Percentiles rank a stretch among this genome's conserved stretches.
Conservation (phyloP, 2,329 filamentous ascomycete genomes). For the Fusarium subglutinans region DNA sequence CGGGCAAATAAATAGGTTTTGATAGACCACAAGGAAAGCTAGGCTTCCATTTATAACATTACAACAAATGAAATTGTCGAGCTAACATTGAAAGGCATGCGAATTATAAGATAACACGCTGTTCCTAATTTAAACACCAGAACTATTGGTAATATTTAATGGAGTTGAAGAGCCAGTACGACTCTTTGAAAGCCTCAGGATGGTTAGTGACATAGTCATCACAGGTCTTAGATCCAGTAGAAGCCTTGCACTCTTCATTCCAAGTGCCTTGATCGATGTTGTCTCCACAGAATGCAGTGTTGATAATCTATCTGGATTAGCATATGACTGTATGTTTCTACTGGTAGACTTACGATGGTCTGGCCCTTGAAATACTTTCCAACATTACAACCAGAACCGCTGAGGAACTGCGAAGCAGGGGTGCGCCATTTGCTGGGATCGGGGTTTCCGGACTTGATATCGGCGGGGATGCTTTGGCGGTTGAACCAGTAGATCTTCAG, state of each 20-base stretch:
- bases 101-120: rapidly evolving
- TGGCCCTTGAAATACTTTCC: slow-evolving; percentile 64
- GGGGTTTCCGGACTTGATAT: slow-evolving; percentile 66
- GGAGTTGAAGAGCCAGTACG: slow-evolving; percentile 12
- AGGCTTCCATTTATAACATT: neutral
- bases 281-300: slow-evolving; percentile 82
- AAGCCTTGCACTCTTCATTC: slow-evolving; percentile 18
- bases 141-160: slow-evolving; percentile 10
- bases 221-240: slow-evolving; percentile 63
- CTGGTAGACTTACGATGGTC: neutral
- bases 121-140: too few relatives aligned
- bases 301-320: slow-evolving; percentile 54
- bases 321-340: rapidly evolving
- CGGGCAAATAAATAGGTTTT: too few relatives aligned
- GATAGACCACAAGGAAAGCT: neutral
- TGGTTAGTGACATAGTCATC: slow-evolving; percentile 74
- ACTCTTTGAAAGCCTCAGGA: slow-evolving; percentile 50
- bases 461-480: slow-evolving; percentile 65
- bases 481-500: slow-evolving; percentile 83
- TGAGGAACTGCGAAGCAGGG: slow-evolving; percentile 71
- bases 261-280: slow-evolving; percentile 26
- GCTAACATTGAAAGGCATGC: too few relatives aligned
- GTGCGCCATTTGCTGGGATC: slow-evolving; percentile 70
- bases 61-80: neutral
- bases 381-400: slow-evolving; percentile 73